phyloP scores from a whole-genome alignment of 2,329 filamentous ascomycete genomes.

The Metarhizium anisopliae region DNA sequence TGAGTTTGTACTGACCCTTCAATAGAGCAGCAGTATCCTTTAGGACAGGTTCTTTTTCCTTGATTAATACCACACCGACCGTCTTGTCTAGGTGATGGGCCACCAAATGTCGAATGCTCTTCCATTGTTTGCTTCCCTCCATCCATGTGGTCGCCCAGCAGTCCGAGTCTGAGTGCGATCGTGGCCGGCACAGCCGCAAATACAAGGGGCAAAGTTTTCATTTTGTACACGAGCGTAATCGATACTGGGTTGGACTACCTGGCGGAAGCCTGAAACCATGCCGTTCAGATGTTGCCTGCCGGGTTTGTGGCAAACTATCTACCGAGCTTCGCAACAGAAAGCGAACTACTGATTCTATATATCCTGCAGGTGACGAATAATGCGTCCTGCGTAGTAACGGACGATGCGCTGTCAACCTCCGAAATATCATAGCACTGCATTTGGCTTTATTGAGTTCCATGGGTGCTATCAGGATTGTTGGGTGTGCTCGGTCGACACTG shows the following conservation, averaged over 20 bases:
- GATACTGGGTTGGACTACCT: too few species aligned
- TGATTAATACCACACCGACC: background rate
- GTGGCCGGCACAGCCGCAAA: background rate
- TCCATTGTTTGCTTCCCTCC: background rate
- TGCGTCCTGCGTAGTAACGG: too few species aligned
- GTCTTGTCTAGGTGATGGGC: background rate
- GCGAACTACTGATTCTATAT: too few species aligned
- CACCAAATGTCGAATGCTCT: background rate
- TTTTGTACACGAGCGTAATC: background rate
- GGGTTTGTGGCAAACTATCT: too few species aligned
- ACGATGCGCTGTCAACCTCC: too few species aligned
- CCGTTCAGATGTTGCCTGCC: too few species aligned
- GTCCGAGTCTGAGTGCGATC: background rate
- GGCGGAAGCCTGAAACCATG: too few species aligned
- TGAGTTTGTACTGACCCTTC: constrained; percentile 23
- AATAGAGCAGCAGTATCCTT: constrained; percentile 32
- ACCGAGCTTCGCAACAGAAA: too few species aligned
- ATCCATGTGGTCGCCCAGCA: background rate
- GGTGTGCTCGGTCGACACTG: background rate
- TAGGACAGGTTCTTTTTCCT: constrained; percentile 16
- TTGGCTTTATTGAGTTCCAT: background rate
- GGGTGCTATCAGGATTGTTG: background rate
- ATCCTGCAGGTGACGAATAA: too few species aligned
- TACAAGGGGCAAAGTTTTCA: background rate
- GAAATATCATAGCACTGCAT: too few species aligned